Conservation (phyloP, 177 flowering plant species). For the Vitis hybrid region DNA sequence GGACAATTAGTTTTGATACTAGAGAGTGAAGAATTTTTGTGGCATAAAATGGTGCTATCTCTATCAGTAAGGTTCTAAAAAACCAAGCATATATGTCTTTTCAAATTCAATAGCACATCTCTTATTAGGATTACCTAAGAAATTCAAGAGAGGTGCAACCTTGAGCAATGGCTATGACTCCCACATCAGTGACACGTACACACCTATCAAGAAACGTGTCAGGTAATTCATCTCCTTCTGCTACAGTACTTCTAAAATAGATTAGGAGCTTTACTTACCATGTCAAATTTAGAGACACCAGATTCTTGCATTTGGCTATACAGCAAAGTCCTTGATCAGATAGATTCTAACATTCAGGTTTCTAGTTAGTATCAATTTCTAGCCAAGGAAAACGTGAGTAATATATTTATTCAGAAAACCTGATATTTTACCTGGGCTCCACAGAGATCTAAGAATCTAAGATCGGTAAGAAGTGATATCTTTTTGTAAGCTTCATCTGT, state of each 20-base stretch:
- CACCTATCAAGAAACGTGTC: constrained; percentile 52
- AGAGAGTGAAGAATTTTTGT: not conserved
- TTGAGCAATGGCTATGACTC: constrained; percentile 73
- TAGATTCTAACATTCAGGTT: constrained; percentile 53
- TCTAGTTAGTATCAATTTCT: not conserved
- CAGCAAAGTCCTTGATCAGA: constrained; percentile 75
- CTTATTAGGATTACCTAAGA: constrained; percentile 51
- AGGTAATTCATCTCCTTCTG: not conserved
- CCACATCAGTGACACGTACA: constrained; percentile 68
- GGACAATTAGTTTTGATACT: not conserved
- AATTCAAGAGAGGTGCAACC: constrained; percentile 76
- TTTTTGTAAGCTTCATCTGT: constrained; percentile 71
- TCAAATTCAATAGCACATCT: not conserved
- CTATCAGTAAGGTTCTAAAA: not conserved
- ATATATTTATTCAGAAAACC: not conserved
- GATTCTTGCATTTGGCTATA: constrained; percentile 70
- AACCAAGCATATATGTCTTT: not conserved
- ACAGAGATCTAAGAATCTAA: constrained; percentile 79
- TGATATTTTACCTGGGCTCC: constrained; percentile 82
- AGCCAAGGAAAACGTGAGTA: not conserved
- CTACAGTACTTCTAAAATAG: not conserved
- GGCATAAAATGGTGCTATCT: too few species aligned
- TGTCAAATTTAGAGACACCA: constrained; percentile 78
- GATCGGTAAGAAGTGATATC: constrained; percentile 50
- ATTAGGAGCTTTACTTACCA: constrained; percentile 48